Evolutionary conservation across 495 filamentous ascomycete species (phyloP).

Genomic region (Podospora anserina): DNA sequence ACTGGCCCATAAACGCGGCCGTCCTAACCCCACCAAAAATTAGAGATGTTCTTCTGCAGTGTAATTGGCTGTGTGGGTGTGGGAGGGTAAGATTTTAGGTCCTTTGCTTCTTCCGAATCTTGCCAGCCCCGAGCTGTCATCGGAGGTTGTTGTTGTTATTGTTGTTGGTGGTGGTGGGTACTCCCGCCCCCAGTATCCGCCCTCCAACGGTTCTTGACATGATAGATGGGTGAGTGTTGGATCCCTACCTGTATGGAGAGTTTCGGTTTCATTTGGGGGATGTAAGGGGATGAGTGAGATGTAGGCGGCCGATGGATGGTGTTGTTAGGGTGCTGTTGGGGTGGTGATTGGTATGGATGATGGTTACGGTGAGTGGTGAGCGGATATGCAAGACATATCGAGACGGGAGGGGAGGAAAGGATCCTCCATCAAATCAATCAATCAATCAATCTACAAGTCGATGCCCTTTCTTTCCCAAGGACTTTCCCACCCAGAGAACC

Average conservation of each 20-base stretch:
- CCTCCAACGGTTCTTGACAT: no score
- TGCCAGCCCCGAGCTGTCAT: not conserved
- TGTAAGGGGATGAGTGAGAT: not conserved
- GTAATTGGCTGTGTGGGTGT: not conserved
- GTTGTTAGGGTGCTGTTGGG: no score
- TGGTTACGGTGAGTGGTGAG: no score
- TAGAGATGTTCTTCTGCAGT: not conserved
- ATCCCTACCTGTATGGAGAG: not conserved
- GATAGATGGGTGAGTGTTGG: no score
- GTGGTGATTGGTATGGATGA: no score
- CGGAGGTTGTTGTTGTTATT: not conserved
- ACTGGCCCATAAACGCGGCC: constrained; percentile 1
- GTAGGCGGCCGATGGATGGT: no score
- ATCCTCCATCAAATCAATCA: no score
- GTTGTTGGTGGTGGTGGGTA: not conserved
- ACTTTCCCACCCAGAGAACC: no score
- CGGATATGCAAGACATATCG: no score
- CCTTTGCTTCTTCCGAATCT: not conserved
- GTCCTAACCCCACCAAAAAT: not conserved
- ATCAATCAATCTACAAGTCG: no score
- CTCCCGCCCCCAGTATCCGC: not conserved
- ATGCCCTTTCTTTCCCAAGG: no score
- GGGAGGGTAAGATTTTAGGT: constrained; percentile 12
- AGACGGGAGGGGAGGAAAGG: no score
- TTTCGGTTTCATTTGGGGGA: not conserved